A percentile compares a stretch with the other conserved stretches of the same genome.
Conservation (phyloP, 73 alveolate genomes). For the Paramecium tetraurelia region DNA sequence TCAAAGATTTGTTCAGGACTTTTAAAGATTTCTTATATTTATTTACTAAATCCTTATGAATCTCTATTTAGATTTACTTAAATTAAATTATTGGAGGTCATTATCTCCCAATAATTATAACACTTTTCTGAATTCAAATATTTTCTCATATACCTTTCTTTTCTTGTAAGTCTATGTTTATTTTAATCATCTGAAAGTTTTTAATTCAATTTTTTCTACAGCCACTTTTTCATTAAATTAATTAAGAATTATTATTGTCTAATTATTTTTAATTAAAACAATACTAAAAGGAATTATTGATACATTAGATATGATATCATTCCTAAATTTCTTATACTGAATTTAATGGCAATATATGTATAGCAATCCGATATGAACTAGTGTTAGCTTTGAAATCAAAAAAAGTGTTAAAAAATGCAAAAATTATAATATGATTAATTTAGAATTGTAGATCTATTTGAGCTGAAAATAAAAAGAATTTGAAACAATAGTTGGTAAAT, state of each 20-base stretch:
- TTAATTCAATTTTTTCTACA: neutral
- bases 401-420: too few relatives aligned
- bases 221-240: slow-evolving; percentile 37
- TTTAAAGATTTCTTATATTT: neutral
- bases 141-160: slow-evolving; percentile 18
- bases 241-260: neutral
- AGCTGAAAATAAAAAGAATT: too few relatives aligned
- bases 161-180: neutral
- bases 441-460: too few relatives aligned
- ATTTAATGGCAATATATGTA: too few relatives aligned
- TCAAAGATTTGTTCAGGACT: slow-evolving; percentile 4
- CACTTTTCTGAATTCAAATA: slow-evolving; percentile 37
- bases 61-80: neutral
- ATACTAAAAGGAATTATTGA: neutral
- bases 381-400: neutral
- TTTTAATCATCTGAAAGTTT: neutral
- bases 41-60: neutral
- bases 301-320: neutral
- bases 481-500: too few relatives aligned
- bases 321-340: too few relatives aligned
- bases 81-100: neutral
- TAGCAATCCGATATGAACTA: too few relatives aligned
- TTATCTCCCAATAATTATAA: neutral
- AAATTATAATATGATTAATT: too few relatives aligned
- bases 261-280: neutral